Evolutionary conservation across 2,329 filamentous ascomycete species (phyloP).

Genomic region (Aspergillus vadensis): DNA sequence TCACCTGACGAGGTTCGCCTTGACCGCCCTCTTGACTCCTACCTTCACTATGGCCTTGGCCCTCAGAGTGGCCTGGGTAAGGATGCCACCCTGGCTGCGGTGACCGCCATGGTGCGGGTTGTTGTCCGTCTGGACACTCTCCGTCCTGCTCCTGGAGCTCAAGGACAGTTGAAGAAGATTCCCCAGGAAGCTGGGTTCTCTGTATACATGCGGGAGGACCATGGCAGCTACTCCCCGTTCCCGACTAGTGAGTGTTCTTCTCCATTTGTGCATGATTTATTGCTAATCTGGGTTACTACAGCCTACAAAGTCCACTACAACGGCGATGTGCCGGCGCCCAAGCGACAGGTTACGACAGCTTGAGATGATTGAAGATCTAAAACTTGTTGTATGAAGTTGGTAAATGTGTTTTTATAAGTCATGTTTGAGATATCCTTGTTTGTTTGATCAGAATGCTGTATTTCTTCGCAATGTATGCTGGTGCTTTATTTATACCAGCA

Average conservation of each 20-base stretch:
- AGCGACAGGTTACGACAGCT: conserved; percentile 16
- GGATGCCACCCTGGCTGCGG: conserved; percentile 61
- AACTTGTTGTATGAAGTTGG: background rate
- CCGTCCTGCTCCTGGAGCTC: conserved; percentile 61
- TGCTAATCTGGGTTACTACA: conserved; percentile 25
- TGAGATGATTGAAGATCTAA: background rate
- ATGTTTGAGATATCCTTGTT: conserved; percentile 7
- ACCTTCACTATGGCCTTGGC: conserved; percentile 66
- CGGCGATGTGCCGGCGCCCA: conserved; percentile 34
- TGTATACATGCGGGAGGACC: conserved; percentile 68
- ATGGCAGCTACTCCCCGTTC: conserved; percentile 59
- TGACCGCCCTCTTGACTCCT: conserved; percentile 62
- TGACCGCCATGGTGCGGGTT: conserved; percentile 69
- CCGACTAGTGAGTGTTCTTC: conserved; percentile 42
- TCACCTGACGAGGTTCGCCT: conserved; percentile 55
- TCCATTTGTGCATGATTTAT: background rate
- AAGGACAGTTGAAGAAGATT: conserved; percentile 70
- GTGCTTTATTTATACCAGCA: too few relatives aligned
- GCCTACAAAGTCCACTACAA: conserved; percentile 51
- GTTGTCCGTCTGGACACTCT: conserved; percentile 64
- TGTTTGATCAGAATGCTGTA: too few relatives aligned
- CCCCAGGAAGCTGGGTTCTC: conserved; percentile 56
- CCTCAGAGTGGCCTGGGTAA: conserved; percentile 65
- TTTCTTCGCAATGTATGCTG: too few relatives aligned
- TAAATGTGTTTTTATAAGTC: background rate